Conservation (phyloP, 2,329 filamentous ascomycete genomes). For the Paracamarosporium sp. region DNA sequence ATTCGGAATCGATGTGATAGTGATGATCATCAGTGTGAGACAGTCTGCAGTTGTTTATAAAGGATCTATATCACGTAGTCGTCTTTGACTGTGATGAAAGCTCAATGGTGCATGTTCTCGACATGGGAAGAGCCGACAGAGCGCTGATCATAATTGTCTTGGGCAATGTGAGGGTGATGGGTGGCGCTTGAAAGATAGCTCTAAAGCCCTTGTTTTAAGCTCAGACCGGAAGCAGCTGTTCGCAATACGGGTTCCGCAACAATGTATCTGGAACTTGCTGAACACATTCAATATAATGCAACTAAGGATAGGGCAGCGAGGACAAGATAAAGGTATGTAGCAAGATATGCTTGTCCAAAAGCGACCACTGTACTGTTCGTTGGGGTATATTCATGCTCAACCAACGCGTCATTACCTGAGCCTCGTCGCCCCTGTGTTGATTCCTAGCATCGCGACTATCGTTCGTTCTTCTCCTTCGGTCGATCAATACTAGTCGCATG, state of each 20-base stretch:
- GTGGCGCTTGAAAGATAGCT: not conserved
- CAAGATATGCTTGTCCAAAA: not conserved
- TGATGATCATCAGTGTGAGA: not conserved
- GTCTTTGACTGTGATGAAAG: not conserved
- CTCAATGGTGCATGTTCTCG: not conserved
- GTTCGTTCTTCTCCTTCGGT: not conserved
- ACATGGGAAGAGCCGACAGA: not conserved
- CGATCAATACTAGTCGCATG: not conserved
- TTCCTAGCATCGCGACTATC: not conserved
- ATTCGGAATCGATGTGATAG: not conserved
- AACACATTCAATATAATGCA: not conserved
- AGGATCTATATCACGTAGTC: not conserved
- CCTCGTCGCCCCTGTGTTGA: not conserved
- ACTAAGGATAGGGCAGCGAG: not conserved
- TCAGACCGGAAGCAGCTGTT: not conserved
- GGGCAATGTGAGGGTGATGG: not conserved
- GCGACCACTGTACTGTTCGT: not conserved
- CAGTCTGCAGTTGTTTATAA: not conserved
- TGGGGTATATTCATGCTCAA: constrained; percentile 5
- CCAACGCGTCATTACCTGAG: not conserved
- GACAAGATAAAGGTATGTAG: not conserved
- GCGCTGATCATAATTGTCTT: not conserved
- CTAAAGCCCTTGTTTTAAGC: not conserved
- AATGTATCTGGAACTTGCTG: not conserved
- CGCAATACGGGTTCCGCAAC: not conserved